Conservation (phyloP, 1,139 yeast species). For the Suhomyces terraborum region DNA sequence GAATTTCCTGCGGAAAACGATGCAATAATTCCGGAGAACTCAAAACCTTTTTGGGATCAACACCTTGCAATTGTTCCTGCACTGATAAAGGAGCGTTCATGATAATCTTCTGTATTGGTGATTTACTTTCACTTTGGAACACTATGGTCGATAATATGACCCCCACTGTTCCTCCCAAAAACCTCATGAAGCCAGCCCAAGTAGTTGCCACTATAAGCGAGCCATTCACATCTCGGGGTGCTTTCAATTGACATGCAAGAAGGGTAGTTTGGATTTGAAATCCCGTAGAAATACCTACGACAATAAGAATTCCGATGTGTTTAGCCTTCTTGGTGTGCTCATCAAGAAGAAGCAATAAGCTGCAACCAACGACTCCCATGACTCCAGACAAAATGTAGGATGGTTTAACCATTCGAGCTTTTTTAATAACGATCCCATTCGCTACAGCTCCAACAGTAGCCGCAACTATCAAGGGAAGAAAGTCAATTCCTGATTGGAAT, state of each 20-base stretch:
- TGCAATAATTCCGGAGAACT: constrained; percentile 17
- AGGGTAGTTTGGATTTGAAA: constrained; percentile 25
- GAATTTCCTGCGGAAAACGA: constrained; percentile 22
- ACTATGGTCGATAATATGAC: constrained; percentile 22
- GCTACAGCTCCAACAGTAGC: constrained; percentile 21
- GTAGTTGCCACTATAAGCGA: constrained; percentile 24
- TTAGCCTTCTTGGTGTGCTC: not conserved
- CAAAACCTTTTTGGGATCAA: constrained; percentile 19
- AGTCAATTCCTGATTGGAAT: constrained; percentile 24
- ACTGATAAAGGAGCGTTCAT: constrained; percentile 8
- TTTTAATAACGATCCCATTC: constrained; percentile 22
- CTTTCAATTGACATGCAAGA: constrained; percentile 25
- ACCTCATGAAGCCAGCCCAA: constrained; percentile 22
- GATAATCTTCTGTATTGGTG: constrained; percentile 9
- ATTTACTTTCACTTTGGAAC: constrained; percentile 16
- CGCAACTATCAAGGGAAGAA: constrained; percentile 24
- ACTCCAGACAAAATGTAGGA: constrained; percentile 21
- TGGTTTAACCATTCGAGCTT: constrained; percentile 21
- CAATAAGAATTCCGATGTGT: constrained; percentile 14
- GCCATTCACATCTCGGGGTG: constrained; percentile 24
- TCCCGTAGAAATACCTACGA: constrained; percentile 25
- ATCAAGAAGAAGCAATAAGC: constrained; percentile 17
- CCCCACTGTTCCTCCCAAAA: constrained; percentile 24
- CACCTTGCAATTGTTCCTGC: constrained; percentile 9
- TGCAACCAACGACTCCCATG: constrained; percentile 23